Evolutionary conservation across 306 rosid genomes (phyloP), one percentile per base, ranked within the genome.

Genomic region (Sesbania bispinosa): DNA sequence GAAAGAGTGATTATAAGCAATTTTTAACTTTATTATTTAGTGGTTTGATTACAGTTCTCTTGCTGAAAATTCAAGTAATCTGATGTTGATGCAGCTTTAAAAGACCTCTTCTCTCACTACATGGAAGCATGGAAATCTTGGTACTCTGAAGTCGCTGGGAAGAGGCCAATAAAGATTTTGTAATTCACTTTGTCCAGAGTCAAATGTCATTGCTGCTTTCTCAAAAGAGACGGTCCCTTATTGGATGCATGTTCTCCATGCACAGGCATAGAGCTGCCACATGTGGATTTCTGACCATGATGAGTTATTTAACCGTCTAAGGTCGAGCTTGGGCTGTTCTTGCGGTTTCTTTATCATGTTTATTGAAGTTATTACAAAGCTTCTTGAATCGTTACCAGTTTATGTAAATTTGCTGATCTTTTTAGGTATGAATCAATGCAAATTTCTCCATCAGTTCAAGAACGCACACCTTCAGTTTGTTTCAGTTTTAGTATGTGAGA

Each of bases 91-190:
- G 81, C 87, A 89, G 96, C 86, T 51, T 52, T 92, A 79, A 87
- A 19, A 76, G 94, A 89, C 6, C 81, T 92, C 24, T 92, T 89
- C 73, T 77, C 93, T n/a, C 97, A 92, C 78, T 92, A 85, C 80
- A 72, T 62, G 89, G 90, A 92, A 67, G 96, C 96, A 48, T 89
- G 89, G 88, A 81, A 83, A 60, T 77, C 87, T 72, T 89, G 96
- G 94, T 78, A 83, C 89, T 87, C 86, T 0, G 90, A 89, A 86
- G 84, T 75, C 4, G 79, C 85, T 15, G 87, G 76, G 62, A 85
- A 87, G 74, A 88, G 74, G 69, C 66, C 84, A 19, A 35, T 51
- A 26, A 50, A 71, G 51, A 67, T 73, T 78, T 74, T 76, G 67
- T 91, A 83, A 83, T 19, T 62, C 26, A 7, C 30, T 9, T n/a